A percentile compares a stretch with the other conserved stretches of the same genome.
phyloP scores from a whole-genome alignment of 2,329 filamentous ascomycete genomes.

The Aspergillus ibericus region DNA sequence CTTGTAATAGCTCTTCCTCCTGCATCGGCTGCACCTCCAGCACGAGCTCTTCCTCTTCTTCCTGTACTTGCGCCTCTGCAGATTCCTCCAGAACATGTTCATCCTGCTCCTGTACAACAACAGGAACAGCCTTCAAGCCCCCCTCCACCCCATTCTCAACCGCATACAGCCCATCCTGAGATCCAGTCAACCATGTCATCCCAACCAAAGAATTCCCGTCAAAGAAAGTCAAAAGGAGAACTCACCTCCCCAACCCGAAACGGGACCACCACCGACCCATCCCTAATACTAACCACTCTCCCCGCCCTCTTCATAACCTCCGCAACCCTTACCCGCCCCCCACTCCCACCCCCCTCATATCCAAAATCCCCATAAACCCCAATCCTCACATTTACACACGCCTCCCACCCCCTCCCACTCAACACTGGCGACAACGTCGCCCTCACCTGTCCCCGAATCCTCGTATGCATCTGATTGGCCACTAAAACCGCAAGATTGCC shows the following conservation, averaged over 20 bases:
- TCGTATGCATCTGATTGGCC: slow-evolving; percentile 79
- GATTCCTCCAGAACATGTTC: not conserved
- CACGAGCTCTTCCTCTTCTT: not conserved
- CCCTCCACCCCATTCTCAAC: not conserved
- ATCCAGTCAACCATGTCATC: not conserved
- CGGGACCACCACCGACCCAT: slow-evolving; percentile 33
- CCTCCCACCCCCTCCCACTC: slow-evolving; percentile 76
- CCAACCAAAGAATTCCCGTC: not conserved
- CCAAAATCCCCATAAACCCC: slow-evolving; percentile 78
- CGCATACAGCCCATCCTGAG: slow-evolving; percentile 17
- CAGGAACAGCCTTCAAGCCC: not conserved
- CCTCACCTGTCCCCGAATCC: slow-evolving; percentile 64
- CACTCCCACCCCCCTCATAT: slow-evolving; percentile 34
- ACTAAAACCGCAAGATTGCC: slow-evolving; percentile 72
- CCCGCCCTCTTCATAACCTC: slow-evolving; percentile 61
- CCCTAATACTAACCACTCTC: not conserved
- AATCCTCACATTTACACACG: slow-evolving; percentile 69
- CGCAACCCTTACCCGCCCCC: slow-evolving; percentile 57
- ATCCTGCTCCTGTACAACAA: too few relatives aligned
- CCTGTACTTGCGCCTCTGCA: not conserved
- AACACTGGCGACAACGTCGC: slow-evolving; percentile 75
- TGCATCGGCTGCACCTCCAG: not conserved
- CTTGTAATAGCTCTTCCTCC: not conserved
- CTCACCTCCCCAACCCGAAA: slow-evolving; percentile 43
- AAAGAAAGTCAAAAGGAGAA: not conserved